These are phyloP conservation scores for Fusarium liriodendri DNA, from an alignment of 2,329 filamentous ascomycete species.

Conservation along the genomic window DNA sequence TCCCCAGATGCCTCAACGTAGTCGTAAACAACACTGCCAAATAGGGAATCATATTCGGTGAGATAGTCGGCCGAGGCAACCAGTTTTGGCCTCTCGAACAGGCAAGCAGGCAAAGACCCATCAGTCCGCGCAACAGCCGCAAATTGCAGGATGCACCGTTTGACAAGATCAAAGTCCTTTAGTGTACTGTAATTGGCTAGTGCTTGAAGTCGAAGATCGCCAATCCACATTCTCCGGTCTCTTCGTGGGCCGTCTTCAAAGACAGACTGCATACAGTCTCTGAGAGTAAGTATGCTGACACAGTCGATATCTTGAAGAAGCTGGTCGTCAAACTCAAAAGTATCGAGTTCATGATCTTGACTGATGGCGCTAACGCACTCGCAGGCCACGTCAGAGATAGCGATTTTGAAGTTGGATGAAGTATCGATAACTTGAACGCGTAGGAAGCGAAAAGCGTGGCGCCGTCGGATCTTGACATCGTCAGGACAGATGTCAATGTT, in stretches of 20 bases:
- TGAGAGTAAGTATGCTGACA: conserved; percentile 44
- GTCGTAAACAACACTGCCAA: neutral
- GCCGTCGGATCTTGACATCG: neutral
- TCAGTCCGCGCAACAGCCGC: neutral
- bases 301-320: neutral
- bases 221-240: conserved; percentile 52
- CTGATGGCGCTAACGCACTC: neutral
- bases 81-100: neutral
- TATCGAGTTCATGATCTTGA: neutral
- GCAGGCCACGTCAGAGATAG: neutral
- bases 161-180: conserved; percentile 44
- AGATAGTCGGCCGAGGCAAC: neutral
- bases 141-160: neutral
- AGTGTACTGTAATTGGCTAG: conserved; percentile 52
- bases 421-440: neutral
- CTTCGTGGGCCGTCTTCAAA: conserved; percentile 53
- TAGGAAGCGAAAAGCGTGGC: neutral
- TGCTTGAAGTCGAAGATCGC: conserved; percentile 51
- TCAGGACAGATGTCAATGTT: conserved; percentile 17
- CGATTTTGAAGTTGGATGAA: neutral
- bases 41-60: neutral
- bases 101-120: neutral
- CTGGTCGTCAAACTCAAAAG: neutral
- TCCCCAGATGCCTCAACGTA: neutral
- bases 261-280: conserved; percentile 54